Percentiles rank a stretch among this genome's conserved stretches.
Conservation (phyloP, 192 early-diverging fungal species). For the Gryganskiella cystojenkinii region DNA sequence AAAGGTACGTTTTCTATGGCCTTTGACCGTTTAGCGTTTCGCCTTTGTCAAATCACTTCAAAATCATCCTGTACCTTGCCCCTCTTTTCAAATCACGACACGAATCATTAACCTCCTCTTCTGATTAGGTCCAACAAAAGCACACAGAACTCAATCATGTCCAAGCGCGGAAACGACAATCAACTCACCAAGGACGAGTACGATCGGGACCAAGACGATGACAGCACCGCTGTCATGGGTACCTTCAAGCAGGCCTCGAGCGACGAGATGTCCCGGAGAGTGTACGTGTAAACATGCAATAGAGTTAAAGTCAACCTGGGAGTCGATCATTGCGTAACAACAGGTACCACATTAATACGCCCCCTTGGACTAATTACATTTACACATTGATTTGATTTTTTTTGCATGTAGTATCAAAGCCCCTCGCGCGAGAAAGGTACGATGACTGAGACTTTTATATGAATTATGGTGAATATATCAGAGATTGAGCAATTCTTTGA, state of each 20-base stretch:
- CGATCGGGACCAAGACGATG: slow-evolving; percentile 14
- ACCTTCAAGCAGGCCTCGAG: slow-evolving; percentile 17
- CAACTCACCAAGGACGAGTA: slow-evolving; percentile 25
- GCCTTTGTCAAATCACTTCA: background rate
- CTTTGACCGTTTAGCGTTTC: background rate
- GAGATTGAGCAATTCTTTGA: no score
- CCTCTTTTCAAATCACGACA: background rate
- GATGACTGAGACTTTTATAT: no score
- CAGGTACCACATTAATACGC: no score
- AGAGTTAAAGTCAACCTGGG: background rate
- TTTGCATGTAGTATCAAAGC: slow-evolving; percentile 8
- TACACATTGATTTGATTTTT: background rate
- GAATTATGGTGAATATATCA: no score
- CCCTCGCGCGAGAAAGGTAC: slow-evolving; percentile 5
- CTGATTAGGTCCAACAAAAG: background rate
- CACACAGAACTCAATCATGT: slow-evolving; percentile 4
- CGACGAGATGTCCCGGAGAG: slow-evolving; percentile 16
- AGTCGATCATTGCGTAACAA: background rate
- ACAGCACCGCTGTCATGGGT: background rate
- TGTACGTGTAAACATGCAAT: background rate
- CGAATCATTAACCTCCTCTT: background rate
- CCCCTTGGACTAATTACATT: background rate
- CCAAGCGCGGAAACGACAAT: slow-evolving; percentile 15
- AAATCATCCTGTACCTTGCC: no score
- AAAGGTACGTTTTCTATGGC: background rate